phyloP scores from a whole-genome alignment of 805 yeast genomes.

The Sungouiella blattae region DNA sequence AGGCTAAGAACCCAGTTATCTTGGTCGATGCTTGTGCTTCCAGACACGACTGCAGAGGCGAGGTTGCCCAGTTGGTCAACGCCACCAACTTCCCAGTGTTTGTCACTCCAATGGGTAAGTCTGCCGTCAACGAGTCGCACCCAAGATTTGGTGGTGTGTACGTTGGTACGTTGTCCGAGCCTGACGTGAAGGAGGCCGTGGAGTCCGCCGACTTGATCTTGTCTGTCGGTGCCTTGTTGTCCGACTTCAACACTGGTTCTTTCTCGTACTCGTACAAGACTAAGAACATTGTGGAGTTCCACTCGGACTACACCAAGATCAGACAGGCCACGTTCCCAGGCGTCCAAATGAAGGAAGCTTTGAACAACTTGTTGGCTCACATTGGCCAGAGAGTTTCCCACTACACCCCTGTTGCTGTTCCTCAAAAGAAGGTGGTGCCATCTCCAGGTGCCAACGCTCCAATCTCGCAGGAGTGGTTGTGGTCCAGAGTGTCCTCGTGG shows the following conservation, averaged over 20 bases:
- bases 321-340: conserved; percentile 68
- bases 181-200: conserved; percentile 68
- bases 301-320: conserved; percentile 70
- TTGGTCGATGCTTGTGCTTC: conserved; percentile 86
- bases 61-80: conserved; percentile 59
- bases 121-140: conserved; percentile 63
- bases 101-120: conserved; percentile 90
- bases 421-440: conserved; percentile 46
- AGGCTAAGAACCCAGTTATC: conserved; percentile 67
- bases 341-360: conserved; percentile 60
- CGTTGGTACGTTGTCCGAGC: conserved; percentile 75
- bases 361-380: conserved; percentile 28
- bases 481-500: conserved; percentile 23
- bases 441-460: conserved; percentile 33
- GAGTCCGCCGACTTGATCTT: conserved; percentile 72
- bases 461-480: conserved; percentile 24
- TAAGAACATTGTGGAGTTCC: conserved; percentile 73
- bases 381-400: conserved; percentile 35
- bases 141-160: conserved; percentile 72
- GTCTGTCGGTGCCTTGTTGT: conserved; percentile 77
- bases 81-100: conserved; percentile 76
- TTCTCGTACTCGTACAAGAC: conserved; percentile 74
- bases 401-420: conserved; percentile 55
- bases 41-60: conserved; percentile 67
- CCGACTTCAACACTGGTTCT: conserved; percentile 90